phyloP scores from a whole-genome alignment of 129 eudicot genomes.

The Saposhnikovia divaricata region DNA sequence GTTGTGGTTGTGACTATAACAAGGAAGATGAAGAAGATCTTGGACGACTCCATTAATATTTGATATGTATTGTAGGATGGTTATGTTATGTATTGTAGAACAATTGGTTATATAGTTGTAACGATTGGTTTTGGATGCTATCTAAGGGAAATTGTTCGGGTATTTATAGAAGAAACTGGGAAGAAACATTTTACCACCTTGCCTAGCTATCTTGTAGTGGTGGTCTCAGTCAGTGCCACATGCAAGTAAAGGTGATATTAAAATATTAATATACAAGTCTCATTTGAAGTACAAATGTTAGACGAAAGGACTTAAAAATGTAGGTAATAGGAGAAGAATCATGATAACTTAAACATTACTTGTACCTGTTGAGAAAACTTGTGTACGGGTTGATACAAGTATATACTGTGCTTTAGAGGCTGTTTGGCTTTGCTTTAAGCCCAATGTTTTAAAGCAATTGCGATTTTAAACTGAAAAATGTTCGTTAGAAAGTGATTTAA shows the following conservation, averaged over 20 bases:
- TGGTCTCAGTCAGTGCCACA: background rate
- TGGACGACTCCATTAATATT: background rate
- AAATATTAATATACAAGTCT: background rate
- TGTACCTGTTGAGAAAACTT: background rate
- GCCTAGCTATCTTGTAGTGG: background rate
- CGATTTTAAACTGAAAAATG: too few species aligned
- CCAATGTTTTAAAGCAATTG: too few species aligned
- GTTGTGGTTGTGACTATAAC: background rate
- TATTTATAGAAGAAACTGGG: background rate
- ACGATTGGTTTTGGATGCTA: background rate
- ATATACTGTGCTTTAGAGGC: too few species aligned
- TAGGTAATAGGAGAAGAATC: background rate
- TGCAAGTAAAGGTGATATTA: constrained; percentile 1
- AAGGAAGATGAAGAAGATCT: constrained; percentile 3
- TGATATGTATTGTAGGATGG: background rate
- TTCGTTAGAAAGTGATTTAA: too few species aligned
- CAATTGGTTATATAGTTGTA: background rate
- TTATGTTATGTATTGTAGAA: background rate
- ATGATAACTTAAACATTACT: background rate
- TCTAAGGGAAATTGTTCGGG: background rate
- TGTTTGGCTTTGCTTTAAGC: too few species aligned
- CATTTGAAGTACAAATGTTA: background rate
- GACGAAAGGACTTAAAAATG: background rate
- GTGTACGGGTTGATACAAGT: too few species aligned
- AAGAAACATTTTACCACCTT: background rate